phyloP scores from a whole-genome alignment of 192 early-diverging fungal species.

The Funneliformis mosseae region DNA sequence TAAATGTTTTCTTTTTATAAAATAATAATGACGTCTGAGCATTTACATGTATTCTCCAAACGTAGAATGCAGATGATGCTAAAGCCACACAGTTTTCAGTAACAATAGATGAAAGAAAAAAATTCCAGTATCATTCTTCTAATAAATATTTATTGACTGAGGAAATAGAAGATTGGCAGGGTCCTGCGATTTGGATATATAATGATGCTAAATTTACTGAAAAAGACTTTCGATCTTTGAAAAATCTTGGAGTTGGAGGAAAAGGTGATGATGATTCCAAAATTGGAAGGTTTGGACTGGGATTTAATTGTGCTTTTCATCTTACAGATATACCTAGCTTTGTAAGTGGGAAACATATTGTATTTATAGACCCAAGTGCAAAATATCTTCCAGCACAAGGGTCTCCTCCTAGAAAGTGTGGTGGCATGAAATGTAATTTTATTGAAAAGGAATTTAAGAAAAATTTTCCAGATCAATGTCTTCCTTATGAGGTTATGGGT shows the following conservation, averaged over 20 bases:
- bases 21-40: background rate
- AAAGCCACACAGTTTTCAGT: background rate
- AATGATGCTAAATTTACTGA: slow-evolving; percentile 36
- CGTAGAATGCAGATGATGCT: slow-evolving; percentile 44
- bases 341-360: slow-evolving; percentile 34
- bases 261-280: slow-evolving; percentile 29
- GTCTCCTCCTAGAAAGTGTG: background rate
- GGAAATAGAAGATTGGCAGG: slow-evolving; percentile 35
- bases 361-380: slow-evolving; percentile 34
- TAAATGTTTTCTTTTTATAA: background rate
- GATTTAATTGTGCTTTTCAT: slow-evolving; percentile 29
- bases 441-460: slow-evolving; percentile 18
- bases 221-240: slow-evolving; percentile 30
- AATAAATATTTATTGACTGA: slow-evolving; percentile 16
- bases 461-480: slow-evolving; percentile 17
- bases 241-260: slow-evolving; percentile 34
- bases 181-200: slow-evolving; percentile 35
- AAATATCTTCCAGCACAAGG: slow-evolving; percentile 21
- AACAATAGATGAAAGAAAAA: slow-evolving; percentile 1
- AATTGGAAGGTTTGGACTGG: slow-evolving; percentile 21
- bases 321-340: slow-evolving; percentile 34
- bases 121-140: background rate
- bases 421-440: background rate
- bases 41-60: background rate
- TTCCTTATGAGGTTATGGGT: slow-evolving; percentile 1